Base-by-base conservation (phyloP, 352 stramenopile genomes). In the Globisporangium heterothallicum region DNA sequence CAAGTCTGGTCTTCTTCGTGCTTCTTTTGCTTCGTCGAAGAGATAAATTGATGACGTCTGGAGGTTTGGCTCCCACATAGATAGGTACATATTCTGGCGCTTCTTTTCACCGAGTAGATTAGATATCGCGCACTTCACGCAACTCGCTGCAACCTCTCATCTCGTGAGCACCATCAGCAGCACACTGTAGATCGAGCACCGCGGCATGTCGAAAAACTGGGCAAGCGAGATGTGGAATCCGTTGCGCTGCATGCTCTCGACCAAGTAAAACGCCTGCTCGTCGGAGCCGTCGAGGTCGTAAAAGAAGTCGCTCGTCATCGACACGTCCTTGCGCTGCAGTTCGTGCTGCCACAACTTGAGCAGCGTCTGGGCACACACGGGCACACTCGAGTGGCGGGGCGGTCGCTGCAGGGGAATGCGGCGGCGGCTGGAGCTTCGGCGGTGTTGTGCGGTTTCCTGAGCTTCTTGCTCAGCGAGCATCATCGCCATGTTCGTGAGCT, bases 161-260 rank as follows among this genome's bases (percentile, higher is more conserved):
- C 65, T 29, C 74, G 55, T 83, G n/a, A 90, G 60, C 43, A 72
- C 75, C 24, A 77, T 64, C 1, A 85, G 43, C 25, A 90, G 54
- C 54, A 90, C 66, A 18, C 67, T 75, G 64, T 88, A 90, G 64
- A 90, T 82, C 42, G 72, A 85, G 70, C 78, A 88, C 21, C 76
- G 74, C 36, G 65, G 70, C 54, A 90, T 64, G 21, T 68, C 53
- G 42, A 86, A 61, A 58, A 90, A 83, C 61, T 87, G 76, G 27
- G 68, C 47, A 16, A 82, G 58, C 19, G 72, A 74, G 53, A 90
- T 78, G 55, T 66, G 73, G 45, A 90, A 76, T 32, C 78, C 78
- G 46, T 86, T 49, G 21, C 56, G 52, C 50, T 88, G 76, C 76
- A 90, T 87, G 45, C 70, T 48, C 42, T 75, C 68, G 5, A 90